Evolutionary conservation across 305 asterid genomes (phyloP).

Genomic region (Euphrasia arctica): DNA sequence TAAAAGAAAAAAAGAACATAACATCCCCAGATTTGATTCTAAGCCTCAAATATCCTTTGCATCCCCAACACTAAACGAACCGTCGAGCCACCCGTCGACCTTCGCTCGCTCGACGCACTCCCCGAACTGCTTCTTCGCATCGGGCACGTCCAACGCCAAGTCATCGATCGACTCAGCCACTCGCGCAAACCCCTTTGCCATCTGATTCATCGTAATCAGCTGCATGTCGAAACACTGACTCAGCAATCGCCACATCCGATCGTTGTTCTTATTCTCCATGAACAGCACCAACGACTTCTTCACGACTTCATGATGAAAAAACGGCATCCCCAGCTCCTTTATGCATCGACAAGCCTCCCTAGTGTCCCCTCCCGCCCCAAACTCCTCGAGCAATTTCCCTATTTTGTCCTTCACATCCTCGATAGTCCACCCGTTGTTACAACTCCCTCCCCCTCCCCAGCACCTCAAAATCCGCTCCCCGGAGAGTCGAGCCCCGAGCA

Average conservation of each 20-base stretch:
- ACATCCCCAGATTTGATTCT: no score
- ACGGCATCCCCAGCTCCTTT: constrained; percentile 90
- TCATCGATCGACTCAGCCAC: constrained; percentile 57
- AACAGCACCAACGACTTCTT: constrained; percentile 61
- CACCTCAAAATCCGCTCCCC: constrained; percentile 90
- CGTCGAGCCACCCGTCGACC: constrained; percentile 50
- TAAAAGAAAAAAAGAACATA: no score
- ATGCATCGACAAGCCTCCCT: constrained; percentile 86
- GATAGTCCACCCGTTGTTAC: constrained; percentile 59
- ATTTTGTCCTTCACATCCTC: constrained; percentile 89
- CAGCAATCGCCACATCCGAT: constrained; percentile 52
- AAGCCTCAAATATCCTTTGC: no score
- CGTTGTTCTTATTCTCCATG: constrained; percentile 60
- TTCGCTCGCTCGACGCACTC: not conserved
- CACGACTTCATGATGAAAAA: constrained; percentile 91
- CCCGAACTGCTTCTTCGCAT: not conserved
- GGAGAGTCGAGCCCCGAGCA: constrained; percentile 71
- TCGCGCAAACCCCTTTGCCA: constrained; percentile 76
- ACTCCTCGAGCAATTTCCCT: constrained; percentile 68
- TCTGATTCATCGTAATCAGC: constrained; percentile 72
- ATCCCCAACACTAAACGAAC: constrained; percentile 30
- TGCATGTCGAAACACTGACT: constrained; percentile 63
- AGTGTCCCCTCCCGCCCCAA: constrained; percentile 73
- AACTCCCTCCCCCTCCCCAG: constrained; percentile 90
- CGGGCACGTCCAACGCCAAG: constrained; percentile 72